Evolutionary conservation across 495 filamentous ascomycete species (phyloP).

Genomic region (Massariosphaeria phaeospora): DNA sequence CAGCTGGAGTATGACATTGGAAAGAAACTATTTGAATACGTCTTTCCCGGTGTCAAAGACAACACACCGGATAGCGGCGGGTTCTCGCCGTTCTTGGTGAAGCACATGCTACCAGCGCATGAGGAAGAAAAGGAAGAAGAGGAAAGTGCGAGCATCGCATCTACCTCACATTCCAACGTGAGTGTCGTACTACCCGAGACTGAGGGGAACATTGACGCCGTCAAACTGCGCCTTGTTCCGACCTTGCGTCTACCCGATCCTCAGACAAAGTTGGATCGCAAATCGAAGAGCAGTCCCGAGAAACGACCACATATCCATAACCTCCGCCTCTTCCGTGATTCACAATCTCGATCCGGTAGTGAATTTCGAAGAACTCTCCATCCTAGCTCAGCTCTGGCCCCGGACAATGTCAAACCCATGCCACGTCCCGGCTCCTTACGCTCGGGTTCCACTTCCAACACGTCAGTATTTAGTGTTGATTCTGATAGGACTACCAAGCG

Average conservation of each 20-base stretch:
- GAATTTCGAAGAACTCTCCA: slow-evolving; percentile 19
- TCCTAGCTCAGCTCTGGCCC: slow-evolving; percentile 1
- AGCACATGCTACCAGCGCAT: slow-evolving; percentile 60
- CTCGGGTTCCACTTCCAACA: slow-evolving; percentile 48
- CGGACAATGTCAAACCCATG: too few species aligned
- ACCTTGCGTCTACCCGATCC: slow-evolving; percentile 62
- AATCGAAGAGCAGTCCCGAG: slow-evolving; percentile 6
- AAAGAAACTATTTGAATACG: slow-evolving; percentile 93
- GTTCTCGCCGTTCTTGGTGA: slow-evolving; percentile 78
- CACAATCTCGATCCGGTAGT: neutral
- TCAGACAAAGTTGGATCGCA: slow-evolving; percentile 1
- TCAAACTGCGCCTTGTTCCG: slow-evolving; percentile 72
- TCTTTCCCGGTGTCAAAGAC: slow-evolving; percentile 77
- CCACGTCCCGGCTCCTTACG: slow-evolving; percentile 1
- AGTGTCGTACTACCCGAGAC: slow-evolving; percentile 6
- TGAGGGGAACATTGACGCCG: slow-evolving; percentile 56
- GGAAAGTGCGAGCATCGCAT: slow-evolving; percentile 27
- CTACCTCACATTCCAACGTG: neutral
- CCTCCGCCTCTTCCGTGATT: slow-evolving; percentile 35
- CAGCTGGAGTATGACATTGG: slow-evolving; percentile 92
- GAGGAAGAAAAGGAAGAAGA: slow-evolving; percentile 60
- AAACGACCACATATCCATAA: slow-evolving; percentile 27
- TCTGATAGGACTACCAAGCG: slow-evolving; percentile 50
- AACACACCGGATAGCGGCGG: slow-evolving; percentile 54
- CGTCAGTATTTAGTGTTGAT: slow-evolving; percentile 44